Evolutionary conservation across 2,329 filamentous ascomycete species (phyloP).

Genomic region (Aspergillus chevalieri): DNA sequence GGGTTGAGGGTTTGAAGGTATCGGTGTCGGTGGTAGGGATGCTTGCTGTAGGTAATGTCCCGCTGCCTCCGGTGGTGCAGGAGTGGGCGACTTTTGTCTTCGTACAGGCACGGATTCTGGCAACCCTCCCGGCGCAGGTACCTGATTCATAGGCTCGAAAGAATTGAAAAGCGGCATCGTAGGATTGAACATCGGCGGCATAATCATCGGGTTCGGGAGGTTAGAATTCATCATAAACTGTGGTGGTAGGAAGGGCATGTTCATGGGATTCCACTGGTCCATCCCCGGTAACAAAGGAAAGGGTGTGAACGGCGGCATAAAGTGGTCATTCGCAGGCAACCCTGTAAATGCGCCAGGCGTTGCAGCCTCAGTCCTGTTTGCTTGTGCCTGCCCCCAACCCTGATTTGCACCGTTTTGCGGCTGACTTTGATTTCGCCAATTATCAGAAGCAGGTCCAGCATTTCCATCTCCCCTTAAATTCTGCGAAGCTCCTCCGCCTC

Average conservation of each 20-base stretch:
- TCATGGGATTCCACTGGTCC: constrained; percentile 5
- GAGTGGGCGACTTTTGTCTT: constrained; percentile 7
- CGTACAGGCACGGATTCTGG: background rate
- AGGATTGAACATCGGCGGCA: constrained; percentile 6
- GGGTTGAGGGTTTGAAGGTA: constrained; percentile 46
- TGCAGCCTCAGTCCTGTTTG: background rate
- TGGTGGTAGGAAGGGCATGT: constrained; percentile 8
- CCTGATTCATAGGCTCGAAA: constrained; percentile 4
- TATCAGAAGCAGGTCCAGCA: too few relatives aligned
- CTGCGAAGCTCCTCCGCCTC: too few relatives aligned
- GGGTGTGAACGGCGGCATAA: background rate
- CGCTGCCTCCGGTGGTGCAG: constrained; percentile 51
- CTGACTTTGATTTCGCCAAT: too few relatives aligned
- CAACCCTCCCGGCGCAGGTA: constrained; percentile 2
- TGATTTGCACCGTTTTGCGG: background rate
- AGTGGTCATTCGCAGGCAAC: background rate
- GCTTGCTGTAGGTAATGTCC: constrained; percentile 56
- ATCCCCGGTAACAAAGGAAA: background rate
- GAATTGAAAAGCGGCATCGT: constrained; percentile 2
- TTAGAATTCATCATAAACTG: constrained; percentile 9
- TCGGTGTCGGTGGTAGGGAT: constrained; percentile 35
- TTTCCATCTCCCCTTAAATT: background rate
- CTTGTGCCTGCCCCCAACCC: background rate
- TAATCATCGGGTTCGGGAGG: constrained; percentile 3
- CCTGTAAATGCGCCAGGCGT: background rate